These are phyloP conservation scores for Rhododendron mucronatum DNA, from an alignment of 148 eudicot genomes.

Conservation along the genomic window DNA sequence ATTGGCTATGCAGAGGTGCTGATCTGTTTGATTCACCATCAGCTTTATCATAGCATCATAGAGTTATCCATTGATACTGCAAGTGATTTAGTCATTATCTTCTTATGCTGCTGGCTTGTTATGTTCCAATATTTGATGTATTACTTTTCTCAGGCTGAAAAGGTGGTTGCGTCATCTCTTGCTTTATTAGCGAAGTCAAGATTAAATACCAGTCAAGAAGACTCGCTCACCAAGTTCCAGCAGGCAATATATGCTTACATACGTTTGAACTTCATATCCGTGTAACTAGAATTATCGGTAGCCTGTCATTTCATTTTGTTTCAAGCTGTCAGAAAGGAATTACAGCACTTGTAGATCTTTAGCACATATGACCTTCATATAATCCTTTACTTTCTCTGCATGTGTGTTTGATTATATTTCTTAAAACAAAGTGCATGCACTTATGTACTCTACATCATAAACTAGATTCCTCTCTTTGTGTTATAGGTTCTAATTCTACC, in stretches of 20 bases:
- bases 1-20: constrained; percentile 60
- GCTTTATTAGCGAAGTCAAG: constrained; percentile 36
- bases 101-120: background rate
- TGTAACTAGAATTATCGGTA: background rate
- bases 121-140: background rate
- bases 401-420: background rate
- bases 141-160: constrained; percentile 61
- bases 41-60: background rate
- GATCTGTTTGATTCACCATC: background rate
- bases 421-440: background rate
- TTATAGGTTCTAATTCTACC: background rate
- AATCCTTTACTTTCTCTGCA: background rate
- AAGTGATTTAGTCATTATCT: background rate
- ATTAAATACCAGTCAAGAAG: constrained; percentile 26
- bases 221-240: constrained; percentile 46
- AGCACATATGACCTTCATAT: background rate
- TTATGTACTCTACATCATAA: background rate
- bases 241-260: constrained; percentile 48
- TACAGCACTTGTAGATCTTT: background rate
- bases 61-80: background rate
- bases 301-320: background rate
- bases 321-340: background rate
- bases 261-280: background rate
- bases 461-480: background rate
- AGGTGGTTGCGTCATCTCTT: constrained; percentile 75